Evolutionary conservation across 306 rosid genomes (phyloP), one percentile per base, ranked within the genome.

Genomic region (Prinsepia uniflora): DNA sequence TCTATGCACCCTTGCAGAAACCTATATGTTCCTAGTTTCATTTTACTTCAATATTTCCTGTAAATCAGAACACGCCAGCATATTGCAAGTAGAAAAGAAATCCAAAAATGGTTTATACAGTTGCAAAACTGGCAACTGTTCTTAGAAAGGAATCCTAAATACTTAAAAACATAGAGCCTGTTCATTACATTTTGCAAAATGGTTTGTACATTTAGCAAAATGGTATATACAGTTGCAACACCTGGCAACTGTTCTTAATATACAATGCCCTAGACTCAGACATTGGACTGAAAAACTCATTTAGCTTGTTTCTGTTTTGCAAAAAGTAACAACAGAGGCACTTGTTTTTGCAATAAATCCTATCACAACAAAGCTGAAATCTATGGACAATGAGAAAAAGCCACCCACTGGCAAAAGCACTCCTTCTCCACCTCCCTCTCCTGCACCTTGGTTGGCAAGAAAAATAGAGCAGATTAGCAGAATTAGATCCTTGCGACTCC

Each of bases 361-460:
- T 15, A 53, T n/a, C 18, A 39, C 46, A 61, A 61, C 14, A 17
- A 61, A 61, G 17, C 46, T 0, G 4, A 8, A 17, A 8, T 1
- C 42, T 7, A 68, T 18, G 19, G 60, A 65, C 63, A 73, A 60
- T 6, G 24, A 15, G 67, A 76, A 84, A 39, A 74, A 39, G 68
- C 62, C 34, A 88, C 97, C 81, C 67, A 91, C 99, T 40, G 48
- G 73, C 22, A 73, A 61, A 24, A 46, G 18, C 63, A 82, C 80
- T 65, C 82, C 96, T 75, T 89, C 99, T 69, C 76, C 95, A 40
- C 71, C 85, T 74, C 79, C 96, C 64, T 87, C 97, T 50, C 84
- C 85, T 63, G 81, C 89, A 78, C 96, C 96, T 75, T 81, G 85
- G 86, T 95, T 89, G 68, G 99, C 96, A 85, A 95, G 81, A 84